Base-by-base conservation (phyloP, 495 filamentous ascomycete species). In the Penicillium pulvis region DNA sequence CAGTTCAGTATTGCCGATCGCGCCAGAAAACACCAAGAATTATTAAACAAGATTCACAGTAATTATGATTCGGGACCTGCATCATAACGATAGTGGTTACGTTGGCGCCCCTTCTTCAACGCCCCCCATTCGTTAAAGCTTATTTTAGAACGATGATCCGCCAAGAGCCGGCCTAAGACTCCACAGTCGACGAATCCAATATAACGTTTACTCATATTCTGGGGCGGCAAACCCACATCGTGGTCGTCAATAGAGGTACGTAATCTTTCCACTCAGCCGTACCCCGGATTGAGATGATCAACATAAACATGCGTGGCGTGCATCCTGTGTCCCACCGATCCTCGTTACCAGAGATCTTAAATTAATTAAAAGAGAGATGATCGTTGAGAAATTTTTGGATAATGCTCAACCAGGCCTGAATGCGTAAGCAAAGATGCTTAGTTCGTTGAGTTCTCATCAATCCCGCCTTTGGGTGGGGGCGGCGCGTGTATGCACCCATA, bases 81-180 rank as follows among this genome's bases (percentile, higher is more conserved):
- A 51, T 52, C 56, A 52, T 58, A 45, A 36, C 20, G 28, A 28
- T 7, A 28, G 28, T 46, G 28, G 24, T 16, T 36, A 51, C n/a
- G 26, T 36, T 36, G 28, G 23, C 46, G 46, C 16, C 20, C 10
- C 14, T 23, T 24, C 16, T 49, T 14, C 23, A 48, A 33, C 7
- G 30, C 43, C 8, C 23, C 43, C 35, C 12, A 48, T 16, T 55
- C 10, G 52, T 17, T 20, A 19, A 35, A 47, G 53, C 53, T 56
- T 56, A 56, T 47, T 56, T 48, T 47, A 47, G 45, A 47, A 56
- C 41, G 39, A 58, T 24, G 26, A 58, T 58, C 56, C 47, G 55
- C 56, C 48, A 52, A 58, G 56, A 45, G 19, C 28, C 26, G 24
- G 39, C n/a, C 6, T 28, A 28, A 9, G 30, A 19, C 53, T 58